phyloP scores from a whole-genome alignment of 495 filamentous ascomycete species.

The Penicillium goetzii region DNA sequence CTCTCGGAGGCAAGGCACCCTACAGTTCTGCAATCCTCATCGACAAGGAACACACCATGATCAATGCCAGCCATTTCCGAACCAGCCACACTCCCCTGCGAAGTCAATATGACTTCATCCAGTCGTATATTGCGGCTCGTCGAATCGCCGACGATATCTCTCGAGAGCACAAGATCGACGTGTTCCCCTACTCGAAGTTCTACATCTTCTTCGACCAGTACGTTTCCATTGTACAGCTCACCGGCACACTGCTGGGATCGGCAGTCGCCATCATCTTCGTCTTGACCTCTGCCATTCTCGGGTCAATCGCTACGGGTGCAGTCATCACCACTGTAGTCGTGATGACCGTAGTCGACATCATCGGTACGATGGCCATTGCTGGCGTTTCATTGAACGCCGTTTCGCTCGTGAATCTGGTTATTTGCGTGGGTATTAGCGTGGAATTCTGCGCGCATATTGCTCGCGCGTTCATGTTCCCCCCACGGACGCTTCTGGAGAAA shows the following conservation, averaged over 20 bases:
- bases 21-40: constrained; percentile 87
- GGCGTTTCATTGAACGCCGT: constrained; percentile 94
- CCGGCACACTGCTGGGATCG: constrained; percentile 75
- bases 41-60: constrained; percentile 63
- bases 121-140: constrained; percentile 83
- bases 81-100: constrained; percentile 83
- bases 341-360: constrained; percentile 94
- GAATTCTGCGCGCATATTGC: constrained; percentile 98
- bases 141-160: constrained; percentile 80
- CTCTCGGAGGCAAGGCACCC: constrained; percentile 82
- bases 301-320: constrained; percentile 78
- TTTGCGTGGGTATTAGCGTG: constrained; percentile 92
- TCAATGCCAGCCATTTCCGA: constrained; percentile 85
- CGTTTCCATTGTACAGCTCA: constrained; percentile 76
- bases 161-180: constrained; percentile 65
- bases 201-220: constrained; percentile 99
- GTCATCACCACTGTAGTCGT: constrained; percentile 82
- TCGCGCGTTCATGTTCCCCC: constrained; percentile 93
- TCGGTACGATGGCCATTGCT: constrained; percentile 88
- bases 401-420: constrained; percentile 94
- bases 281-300: constrained; percentile 76
- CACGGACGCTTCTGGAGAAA: constrained; percentile 72
- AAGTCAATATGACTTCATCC: constrained; percentile 92
- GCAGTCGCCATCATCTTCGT: constrained; percentile 82
- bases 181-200: constrained; percentile 95